phyloP scores from a whole-genome alignment of 148 eudicot genomes.

The Polygonum maritimum region DNA sequence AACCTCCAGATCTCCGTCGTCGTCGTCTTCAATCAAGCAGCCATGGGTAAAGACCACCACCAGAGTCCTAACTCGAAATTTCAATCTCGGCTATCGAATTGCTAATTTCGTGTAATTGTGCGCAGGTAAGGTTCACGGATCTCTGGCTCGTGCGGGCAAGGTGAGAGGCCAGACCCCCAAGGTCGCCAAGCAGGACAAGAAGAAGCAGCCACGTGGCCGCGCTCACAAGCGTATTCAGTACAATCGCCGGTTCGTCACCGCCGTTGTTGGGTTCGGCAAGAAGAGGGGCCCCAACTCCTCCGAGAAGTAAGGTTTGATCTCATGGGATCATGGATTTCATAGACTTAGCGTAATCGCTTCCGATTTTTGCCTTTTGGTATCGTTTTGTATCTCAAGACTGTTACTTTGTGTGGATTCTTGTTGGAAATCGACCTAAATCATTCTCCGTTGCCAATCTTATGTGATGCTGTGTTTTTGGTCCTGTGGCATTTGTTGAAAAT shows the following conservation, averaged over 20 bases:
- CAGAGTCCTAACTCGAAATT: neutral
- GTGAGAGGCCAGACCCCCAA: slow-evolving; percentile 92
- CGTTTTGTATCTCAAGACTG: neutral
- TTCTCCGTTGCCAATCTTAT: neutral
- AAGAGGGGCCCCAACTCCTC: slow-evolving; percentile 74
- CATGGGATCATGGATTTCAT: neutral
- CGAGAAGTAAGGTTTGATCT: slow-evolving; percentile 30
- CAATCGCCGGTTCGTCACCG: slow-evolving; percentile 88
- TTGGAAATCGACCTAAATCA: neutral
- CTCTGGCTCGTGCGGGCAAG: slow-evolving; percentile 92
- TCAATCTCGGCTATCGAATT: neutral
- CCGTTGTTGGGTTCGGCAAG: slow-evolving; percentile 72
- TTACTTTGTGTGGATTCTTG: neutral
- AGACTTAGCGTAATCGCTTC: neutral
- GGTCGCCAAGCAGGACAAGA: slow-evolving; percentile 88
- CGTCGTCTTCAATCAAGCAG: neutral
- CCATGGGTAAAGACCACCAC: neutral
- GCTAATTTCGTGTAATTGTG: neutral
- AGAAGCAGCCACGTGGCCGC: slow-evolving; percentile 92
- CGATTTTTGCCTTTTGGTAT: neutral
- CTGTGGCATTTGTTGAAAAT: neutral
- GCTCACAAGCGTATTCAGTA: slow-evolving; percentile 88
- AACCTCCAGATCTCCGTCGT: neutral
- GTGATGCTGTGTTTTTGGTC: neutral
- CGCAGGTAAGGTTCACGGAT: slow-evolving; percentile 75